Evolutionary conservation across 192 early-diverging fungal species (phyloP), one percentile per base, ranked within the genome.

Genomic region (Mortierella claussenii): DNA sequence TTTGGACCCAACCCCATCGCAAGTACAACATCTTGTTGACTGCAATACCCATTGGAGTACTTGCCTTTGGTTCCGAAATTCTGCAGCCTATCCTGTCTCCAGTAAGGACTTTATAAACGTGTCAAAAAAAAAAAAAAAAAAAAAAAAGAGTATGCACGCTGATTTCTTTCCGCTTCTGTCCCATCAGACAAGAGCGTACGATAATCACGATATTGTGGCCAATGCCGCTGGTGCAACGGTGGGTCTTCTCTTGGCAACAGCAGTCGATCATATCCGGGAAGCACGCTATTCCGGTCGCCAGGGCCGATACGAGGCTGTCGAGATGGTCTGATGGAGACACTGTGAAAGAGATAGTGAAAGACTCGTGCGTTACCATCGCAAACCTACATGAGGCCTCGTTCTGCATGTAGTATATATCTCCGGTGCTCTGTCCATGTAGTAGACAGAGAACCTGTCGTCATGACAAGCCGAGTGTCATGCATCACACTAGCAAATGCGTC

Each of bases 321-420:
- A 76, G 28, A 55, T 76, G 58, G 73, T 49, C 6, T 76, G 54
- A 73, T n/a, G n/a, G n/a, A n/a, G n/a, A n/a, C n/a, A n/a, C n/a
- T n/a, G n/a, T n/a, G n/a, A n/a, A n/a, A n/a, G n/a, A n/a, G n/a
- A n/a, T n/a, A n/a, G n/a, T n/a, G n/a, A n/a, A n/a, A n/a, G n/a
- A n/a, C n/a, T n/a, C n/a, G n/a, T n/a, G n/a, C n/a, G n/a, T n/a
- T n/a, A n/a, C n/a, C n/a, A n/a, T n/a, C n/a, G n/a, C n/a, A n/a
- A n/a, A n/a, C n/a, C n/a, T n/a, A n/a, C n/a, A n/a, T n/a, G n/a
- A n/a, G n/a, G n/a, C n/a, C n/a, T n/a, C n/a, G n/a, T n/a, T n/a
- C n/a, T n/a, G n/a, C n/a, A n/a, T n/a, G n/a, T n/a, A n/a, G n/a
- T n/a, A n/a, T n/a, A n/a, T n/a, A n/a, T n/a, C n/a, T n/a, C n/a